Percentiles rank a stretch among this genome's conserved stretches.
Evolutionary conservation across 805 yeast species (phyloP).

Genomic region (Lipomyces oligophaga): DNA sequence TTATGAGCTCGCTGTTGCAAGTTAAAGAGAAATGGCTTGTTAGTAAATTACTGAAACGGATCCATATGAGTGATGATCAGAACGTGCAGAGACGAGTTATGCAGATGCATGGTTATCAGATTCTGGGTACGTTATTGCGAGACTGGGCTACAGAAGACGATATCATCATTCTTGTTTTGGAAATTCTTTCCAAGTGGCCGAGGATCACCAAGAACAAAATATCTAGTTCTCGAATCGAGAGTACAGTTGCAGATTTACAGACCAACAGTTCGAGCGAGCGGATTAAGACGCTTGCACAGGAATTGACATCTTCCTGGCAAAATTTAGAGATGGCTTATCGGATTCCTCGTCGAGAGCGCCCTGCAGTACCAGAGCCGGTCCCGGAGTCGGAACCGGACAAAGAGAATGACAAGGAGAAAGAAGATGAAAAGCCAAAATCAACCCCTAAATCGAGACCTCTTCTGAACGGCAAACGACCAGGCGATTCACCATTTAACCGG

Average conservation of each 20-base stretch:
- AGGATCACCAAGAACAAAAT: constrained; percentile 73
- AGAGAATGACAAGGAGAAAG: neutral
- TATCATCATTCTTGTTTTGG: constrained; percentile 49
- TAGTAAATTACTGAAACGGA: constrained; percentile 63
- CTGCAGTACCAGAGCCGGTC: constrained; percentile 19
- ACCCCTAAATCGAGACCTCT: neutral
- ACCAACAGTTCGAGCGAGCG: constrained; percentile 33
- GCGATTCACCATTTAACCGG: too few species aligned
- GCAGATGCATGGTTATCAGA: constrained; percentile 81
- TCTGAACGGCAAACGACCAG: too few species aligned
- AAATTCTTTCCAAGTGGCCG: constrained; percentile 62
- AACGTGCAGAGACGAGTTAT: constrained; percentile 57
- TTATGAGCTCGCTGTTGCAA: constrained; percentile 78
- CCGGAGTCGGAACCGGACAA: neutral
- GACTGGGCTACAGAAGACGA: constrained; percentile 42
- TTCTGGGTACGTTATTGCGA: constrained; percentile 58
- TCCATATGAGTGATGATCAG: constrained; percentile 49
- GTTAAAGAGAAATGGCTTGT: constrained; percentile 64
- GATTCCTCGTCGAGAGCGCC: constrained; percentile 58
- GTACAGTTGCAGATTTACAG: constrained; percentile 48
- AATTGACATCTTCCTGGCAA: constrained; percentile 65
- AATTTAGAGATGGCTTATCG: constrained; percentile 75
- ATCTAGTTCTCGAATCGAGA: constrained; percentile 67
- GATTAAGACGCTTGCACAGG: constrained; percentile 41
- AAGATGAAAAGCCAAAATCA: neutral